These are phyloP conservation scores for Phaeosphaeriaceae sp. DNA, from an alignment of 2,329 filamentous ascomycete species.

Conservation along the genomic window DNA sequence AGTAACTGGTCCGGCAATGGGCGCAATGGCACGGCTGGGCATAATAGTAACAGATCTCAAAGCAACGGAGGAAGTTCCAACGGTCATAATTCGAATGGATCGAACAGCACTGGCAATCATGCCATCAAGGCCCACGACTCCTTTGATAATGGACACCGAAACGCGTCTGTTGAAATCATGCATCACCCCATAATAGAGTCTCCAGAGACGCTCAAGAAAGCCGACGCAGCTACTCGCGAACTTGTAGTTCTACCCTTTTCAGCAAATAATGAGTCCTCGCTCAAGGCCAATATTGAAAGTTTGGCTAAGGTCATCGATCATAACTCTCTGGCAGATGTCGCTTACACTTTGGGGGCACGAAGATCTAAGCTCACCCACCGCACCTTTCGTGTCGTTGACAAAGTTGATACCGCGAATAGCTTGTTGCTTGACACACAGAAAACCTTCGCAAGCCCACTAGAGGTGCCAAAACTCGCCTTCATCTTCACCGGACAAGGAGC, in stretches of 20 bases:
- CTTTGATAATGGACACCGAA: neutral
- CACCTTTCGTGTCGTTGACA: slow-evolving; percentile 2
- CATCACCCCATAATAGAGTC: no score
- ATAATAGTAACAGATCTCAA: no score
- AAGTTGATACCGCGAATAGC: neutral
- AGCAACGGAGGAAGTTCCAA: no score
- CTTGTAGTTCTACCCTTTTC: slow-evolving; percentile 7
- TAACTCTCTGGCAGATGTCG: slow-evolving; percentile 7
- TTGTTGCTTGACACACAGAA: neutral
- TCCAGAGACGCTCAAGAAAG: neutral
- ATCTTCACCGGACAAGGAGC: slow-evolving; percentile 41
- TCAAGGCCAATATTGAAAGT: slow-evolving; percentile 3
- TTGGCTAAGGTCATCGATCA: neutral
- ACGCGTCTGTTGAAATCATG: no score
- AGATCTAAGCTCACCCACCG: slow-evolving; percentile 6
- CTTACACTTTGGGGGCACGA: slow-evolving; percentile 6
- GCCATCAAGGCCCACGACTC: no score
- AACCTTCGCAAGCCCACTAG: no score
- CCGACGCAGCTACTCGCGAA: neutral
- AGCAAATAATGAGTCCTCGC: slow-evolving; percentile 10
- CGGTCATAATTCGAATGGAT: neutral
- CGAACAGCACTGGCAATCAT: neutral
- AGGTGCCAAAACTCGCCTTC: slow-evolving; percentile 23
- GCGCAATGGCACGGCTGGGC: no score
- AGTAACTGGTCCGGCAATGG: no score